Conservation (phyloP, 2,329 filamentous ascomycete species). For the Hypoxylon sp. region DNA sequence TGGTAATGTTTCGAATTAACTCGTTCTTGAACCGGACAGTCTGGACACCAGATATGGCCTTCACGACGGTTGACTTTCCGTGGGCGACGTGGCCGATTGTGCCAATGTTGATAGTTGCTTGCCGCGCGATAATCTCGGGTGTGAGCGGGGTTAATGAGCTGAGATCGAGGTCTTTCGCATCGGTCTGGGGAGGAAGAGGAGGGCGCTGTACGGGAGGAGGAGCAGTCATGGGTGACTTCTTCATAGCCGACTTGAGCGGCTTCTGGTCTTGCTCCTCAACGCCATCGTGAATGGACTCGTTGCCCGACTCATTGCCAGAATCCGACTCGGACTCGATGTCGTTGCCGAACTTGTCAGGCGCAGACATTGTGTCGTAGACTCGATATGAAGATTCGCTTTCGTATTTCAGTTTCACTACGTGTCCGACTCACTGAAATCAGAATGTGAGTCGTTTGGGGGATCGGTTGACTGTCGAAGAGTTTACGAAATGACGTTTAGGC, state of each 20-base stretch:
- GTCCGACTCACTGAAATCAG: neutral
- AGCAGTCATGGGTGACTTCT: conserved; percentile 75
- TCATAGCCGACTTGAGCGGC: conserved; percentile 86
- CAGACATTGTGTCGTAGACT: conserved; percentile 60
- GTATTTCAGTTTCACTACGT: neutral
- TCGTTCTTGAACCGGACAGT: conserved; percentile 99
- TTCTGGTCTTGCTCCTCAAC: conserved; percentile 72
- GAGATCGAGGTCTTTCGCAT: conserved; percentile 90
- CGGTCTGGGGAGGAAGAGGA: conserved; percentile 85
- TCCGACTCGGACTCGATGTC: conserved; percentile 80
- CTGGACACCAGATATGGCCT: conserved; percentile 98
- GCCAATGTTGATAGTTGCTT: conserved; percentile 99
- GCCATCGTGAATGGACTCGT: conserved; percentile 67
- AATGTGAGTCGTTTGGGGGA: neutral
- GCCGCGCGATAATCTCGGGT: conserved; percentile 95
- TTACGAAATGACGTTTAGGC: conserved; percentile 41
- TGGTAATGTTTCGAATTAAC: conserved; percentile 98
- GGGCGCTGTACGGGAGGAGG: conserved; percentile 68
- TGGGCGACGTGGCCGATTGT: conserved; percentile 99
- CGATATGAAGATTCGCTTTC: neutral
- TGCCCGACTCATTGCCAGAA: conserved; percentile 70
- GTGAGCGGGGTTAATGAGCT: conserved; percentile 84
- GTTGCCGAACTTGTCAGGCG: conserved; percentile 75
- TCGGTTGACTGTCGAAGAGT: conserved; percentile 1
- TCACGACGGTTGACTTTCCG: conserved; percentile 98